Evolutionary conservation across 192 early-diverging fungal species (phyloP).

Genomic region (Backusella macrospora): DNA sequence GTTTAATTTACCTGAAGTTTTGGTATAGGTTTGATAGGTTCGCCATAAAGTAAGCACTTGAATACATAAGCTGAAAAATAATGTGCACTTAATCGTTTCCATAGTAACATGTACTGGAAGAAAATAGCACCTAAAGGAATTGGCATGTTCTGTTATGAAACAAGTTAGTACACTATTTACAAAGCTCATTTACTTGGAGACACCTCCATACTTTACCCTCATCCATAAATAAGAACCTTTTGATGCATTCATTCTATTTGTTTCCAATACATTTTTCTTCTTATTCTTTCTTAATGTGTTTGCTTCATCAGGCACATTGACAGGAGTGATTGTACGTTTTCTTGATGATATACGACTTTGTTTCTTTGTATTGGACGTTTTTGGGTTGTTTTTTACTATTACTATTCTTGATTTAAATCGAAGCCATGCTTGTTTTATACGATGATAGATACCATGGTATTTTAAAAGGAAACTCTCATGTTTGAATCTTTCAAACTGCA

Average conservation of each 20-base stretch:
- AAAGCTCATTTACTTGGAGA: not conserved
- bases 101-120: constrained; percentile 90
- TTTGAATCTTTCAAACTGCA: constrained; percentile 39
- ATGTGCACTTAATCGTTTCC: constrained; percentile 73
- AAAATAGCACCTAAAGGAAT: constrained; percentile 79
- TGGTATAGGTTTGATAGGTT: constrained; percentile 79
- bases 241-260: not conserved
- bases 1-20: constrained; percentile 52
- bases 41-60: constrained; percentile 75
- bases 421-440: constrained; percentile 13
- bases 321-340: not conserved
- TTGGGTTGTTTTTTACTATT: not conserved
- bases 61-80: constrained; percentile 81
- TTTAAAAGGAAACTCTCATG: constrained; percentile 26
- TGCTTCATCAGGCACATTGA: constrained; percentile 1
- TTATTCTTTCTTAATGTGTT: not conserved
- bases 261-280: not conserved
- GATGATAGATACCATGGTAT: constrained; percentile 17
- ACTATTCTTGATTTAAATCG: not conserved
- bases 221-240: constrained; percentile 32
- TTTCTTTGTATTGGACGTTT: not conserved
- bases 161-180: not conserved
- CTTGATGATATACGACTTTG: not conserved
- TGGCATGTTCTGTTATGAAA: constrained; percentile 58
- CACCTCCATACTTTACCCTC: not conserved